Conservation (phyloP, 768 basidiomycete genomes). For the Tephrocybe sp. region DNA sequence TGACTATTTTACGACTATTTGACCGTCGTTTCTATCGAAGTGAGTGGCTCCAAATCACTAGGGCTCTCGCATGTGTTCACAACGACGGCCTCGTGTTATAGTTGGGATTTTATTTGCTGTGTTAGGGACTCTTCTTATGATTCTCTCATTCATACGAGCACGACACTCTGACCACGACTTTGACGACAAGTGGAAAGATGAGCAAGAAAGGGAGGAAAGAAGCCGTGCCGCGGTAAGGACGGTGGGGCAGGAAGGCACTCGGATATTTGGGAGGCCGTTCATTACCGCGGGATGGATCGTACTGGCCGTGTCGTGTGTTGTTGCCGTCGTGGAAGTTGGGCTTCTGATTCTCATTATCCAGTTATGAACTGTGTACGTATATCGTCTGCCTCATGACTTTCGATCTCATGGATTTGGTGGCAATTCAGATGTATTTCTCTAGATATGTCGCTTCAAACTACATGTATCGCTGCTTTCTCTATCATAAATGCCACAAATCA, state of each 20-base stretch:
- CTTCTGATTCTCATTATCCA: slow-evolving; percentile 61
- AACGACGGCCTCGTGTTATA: no score
- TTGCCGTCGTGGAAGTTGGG: slow-evolving; percentile 61
- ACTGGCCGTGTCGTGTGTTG: slow-evolving; percentile 54
- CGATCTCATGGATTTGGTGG: no score
- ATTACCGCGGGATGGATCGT: slow-evolving; percentile 79
- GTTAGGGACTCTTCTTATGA: slow-evolving; percentile 58
- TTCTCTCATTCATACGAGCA: slow-evolving; percentile 56
- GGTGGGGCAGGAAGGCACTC: slow-evolving; percentile 55
- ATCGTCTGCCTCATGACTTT: neutral
- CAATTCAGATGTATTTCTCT: no score
- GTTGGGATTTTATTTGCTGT: slow-evolving; percentile 64
- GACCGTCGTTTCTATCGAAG: slow-evolving; percentile 71
- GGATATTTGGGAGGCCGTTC: slow-evolving; percentile 76
- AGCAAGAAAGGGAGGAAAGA: slow-evolving; percentile 24
- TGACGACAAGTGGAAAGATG: slow-evolving; percentile 53
- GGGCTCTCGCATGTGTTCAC: neutral
- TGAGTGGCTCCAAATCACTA: slow-evolving; percentile 31
- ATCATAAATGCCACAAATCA: no score
- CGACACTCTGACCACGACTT: slow-evolving; percentile 74
- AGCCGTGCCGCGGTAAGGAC: slow-evolving; percentile 45
- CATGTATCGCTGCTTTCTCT: neutral
- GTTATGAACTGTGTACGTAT: slow-evolving; percentile 10
- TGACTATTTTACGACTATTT: slow-evolving; percentile 78
- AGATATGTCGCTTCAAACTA: no score